phyloP scores from a whole-genome alignment of 345 rosid genomes.

The Ceriops zippeliana region DNA sequence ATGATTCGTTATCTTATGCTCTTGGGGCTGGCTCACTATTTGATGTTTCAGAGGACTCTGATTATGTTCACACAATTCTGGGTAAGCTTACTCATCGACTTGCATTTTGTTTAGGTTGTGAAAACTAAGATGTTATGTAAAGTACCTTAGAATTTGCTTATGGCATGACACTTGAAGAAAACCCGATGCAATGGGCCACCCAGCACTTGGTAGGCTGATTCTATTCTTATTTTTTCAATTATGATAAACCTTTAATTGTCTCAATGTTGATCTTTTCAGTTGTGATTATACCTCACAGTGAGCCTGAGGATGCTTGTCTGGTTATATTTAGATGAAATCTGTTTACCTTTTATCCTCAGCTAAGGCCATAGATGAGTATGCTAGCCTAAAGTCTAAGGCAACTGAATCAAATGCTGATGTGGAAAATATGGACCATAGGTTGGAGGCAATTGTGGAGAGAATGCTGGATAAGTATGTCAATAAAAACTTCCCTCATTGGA shows the following conservation, averaged over 20 bases:
- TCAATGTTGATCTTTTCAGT: neutral
- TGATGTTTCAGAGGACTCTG: conserved; percentile 95
- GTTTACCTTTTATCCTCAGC: conserved; percentile 46
- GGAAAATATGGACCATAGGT: conserved; percentile 69
- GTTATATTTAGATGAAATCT: neutral
- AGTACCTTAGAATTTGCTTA: no score
- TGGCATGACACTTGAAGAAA: neutral
- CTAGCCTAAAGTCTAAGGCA: conserved; percentile 77
- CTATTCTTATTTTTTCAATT: no score
- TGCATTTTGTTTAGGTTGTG: neutral
- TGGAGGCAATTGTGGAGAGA: conserved; percentile 97
- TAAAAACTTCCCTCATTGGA: neutral
- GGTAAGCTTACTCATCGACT: conserved; percentile 42
- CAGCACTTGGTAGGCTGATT: no score
- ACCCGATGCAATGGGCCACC: neutral
- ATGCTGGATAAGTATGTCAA: conserved; percentile 86
- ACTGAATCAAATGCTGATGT: conserved; percentile 62
- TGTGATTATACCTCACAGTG: neutral
- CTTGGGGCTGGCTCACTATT: conserved; percentile 93
- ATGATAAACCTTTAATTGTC: no score
- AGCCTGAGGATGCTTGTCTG: neutral
- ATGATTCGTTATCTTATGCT: conserved; percentile 94
- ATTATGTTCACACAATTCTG: conserved; percentile 88
- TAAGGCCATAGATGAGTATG: conserved; percentile 98
- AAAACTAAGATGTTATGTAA: neutral